A percentile compares a stretch with the other conserved stretches of the same genome.
phyloP scores from a whole-genome alignment of 495 filamentous ascomycete genomes.

The Penicillium tannophilum region DNA sequence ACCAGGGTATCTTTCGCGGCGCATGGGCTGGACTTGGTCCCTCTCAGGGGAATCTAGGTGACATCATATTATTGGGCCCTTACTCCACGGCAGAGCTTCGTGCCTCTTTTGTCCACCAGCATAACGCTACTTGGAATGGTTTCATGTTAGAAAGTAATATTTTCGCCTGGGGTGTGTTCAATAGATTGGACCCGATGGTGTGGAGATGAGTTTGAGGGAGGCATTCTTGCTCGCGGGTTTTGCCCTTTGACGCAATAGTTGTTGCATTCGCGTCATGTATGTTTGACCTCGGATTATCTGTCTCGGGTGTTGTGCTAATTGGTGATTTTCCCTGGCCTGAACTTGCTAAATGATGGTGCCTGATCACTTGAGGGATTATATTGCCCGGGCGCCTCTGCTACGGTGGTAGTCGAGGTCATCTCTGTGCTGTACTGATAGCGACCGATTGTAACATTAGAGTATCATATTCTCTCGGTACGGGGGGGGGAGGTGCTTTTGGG shows the following conservation, averaged over 20 bases:
- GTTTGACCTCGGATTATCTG: not conserved
- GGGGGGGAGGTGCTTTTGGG: no score
- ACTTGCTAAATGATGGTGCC: not conserved
- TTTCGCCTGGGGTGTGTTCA: slow-evolving; percentile 16
- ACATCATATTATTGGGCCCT: slow-evolving; percentile 24
- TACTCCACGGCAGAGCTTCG: slow-evolving; percentile 14
- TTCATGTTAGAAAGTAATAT: slow-evolving; percentile 10
- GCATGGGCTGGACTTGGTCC: slow-evolving; percentile 7
- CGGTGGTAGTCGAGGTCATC: not conserved
- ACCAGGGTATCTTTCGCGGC: slow-evolving; percentile 12
- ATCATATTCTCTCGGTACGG: no score
- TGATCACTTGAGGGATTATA: not conserved
- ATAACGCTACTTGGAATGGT: slow-evolving; percentile 16
- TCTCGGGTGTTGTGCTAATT: not conserved
- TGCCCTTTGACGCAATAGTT: slow-evolving; percentile 2
- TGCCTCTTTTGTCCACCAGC: slow-evolving; percentile 18
- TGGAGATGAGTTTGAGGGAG: not conserved
- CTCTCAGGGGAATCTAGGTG: slow-evolving; percentile 15
- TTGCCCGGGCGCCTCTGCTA: not conserved
- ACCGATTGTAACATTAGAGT: no score
- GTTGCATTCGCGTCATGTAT: not conserved
- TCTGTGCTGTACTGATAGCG: not conserved
- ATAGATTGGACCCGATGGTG: slow-evolving; percentile 17
- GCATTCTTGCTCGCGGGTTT: not conserved
- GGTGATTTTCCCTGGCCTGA: not conserved